Conservation (phyloP, 2,329 filamentous ascomycete species). For the Daldinia eschscholtzii region DNA sequence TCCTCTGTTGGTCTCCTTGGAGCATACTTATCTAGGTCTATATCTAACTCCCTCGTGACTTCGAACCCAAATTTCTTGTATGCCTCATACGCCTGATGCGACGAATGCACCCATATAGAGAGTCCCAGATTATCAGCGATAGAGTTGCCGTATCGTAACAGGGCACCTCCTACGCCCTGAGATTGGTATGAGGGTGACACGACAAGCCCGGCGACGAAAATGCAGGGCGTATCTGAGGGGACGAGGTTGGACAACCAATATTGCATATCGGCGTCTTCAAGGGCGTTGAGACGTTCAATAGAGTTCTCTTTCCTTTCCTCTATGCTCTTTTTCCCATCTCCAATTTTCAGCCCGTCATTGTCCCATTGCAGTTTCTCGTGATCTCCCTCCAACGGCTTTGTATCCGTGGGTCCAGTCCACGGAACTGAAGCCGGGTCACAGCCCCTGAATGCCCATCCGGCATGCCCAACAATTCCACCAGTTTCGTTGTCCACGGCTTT, state of each 20-base stretch:
- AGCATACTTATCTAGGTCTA: constrained; percentile 41
- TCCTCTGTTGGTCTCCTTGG: constrained; percentile 30
- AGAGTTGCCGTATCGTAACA: constrained; percentile 34
- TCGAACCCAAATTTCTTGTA: constrained; percentile 39
- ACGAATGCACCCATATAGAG: constrained; percentile 40
- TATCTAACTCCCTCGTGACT: constrained; percentile 30
- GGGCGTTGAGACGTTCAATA: constrained; percentile 38
- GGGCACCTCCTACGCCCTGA: constrained; percentile 30
- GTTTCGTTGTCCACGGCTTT: constrained; percentile 37
- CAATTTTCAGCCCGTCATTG: not conserved
- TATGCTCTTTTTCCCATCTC: not conserved
- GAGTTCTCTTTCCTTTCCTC: constrained; percentile 8
- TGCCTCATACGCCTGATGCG: constrained; percentile 39
- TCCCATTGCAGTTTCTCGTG: not conserved
- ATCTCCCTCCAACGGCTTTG: constrained; percentile 9
- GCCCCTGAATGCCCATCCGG: constrained; percentile 34
- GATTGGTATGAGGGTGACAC: constrained; percentile 35
- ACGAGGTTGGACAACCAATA: constrained; percentile 36
- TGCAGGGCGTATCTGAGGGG: constrained; percentile 29
- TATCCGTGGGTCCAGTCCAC: constrained; percentile 22
- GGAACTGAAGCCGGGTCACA: constrained; percentile 16
- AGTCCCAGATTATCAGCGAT: constrained; percentile 35
- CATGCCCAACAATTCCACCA: constrained; percentile 36
- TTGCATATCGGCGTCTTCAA: constrained; percentile 37
- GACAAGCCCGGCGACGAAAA: constrained; percentile 33